phyloP scores from a whole-genome alignment of 2,329 filamentous ascomycete species.

The Hymenoscyphus fructigenus region DNA sequence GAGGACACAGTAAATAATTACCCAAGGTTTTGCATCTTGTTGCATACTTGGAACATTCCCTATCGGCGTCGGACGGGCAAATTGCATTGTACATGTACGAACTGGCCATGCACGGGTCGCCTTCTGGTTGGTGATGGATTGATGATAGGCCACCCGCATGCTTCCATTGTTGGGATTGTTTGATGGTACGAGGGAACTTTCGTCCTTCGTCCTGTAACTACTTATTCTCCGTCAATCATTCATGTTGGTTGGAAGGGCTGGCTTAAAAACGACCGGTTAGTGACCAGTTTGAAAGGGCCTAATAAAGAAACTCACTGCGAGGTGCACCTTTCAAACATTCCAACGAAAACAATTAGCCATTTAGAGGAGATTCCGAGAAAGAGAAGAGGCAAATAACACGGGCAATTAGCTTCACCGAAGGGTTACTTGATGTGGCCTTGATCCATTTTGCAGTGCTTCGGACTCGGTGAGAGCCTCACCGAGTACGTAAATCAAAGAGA shows the following conservation, averaged over 20 bases:
- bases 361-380: too few species aligned
- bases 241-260: neutral
- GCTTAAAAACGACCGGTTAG: neutral
- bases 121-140: neutral
- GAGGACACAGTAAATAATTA: neutral
- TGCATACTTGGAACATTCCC: neutral
- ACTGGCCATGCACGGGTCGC: neutral
- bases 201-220: neutral
- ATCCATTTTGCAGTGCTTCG: neutral
- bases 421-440: neutral
- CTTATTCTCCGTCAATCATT: neutral
- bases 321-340: neutral
- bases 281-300: neutral
- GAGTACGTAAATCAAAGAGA: neutral
- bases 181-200: neutral
- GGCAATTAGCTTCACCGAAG: neutral
- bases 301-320: neutral
- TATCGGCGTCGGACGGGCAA: neutral
- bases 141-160: neutral
- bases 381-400: too few species aligned
- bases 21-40: neutral
- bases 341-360: neutral
- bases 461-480: neutral
- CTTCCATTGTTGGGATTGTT: neutral
- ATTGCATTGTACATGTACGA: conserved; percentile 1